Percentiles rank a stretch among this genome's conserved stretches.
These are phyloP conservation scores for Fusarium poae DNA, from an alignment of 2,329 filamentous ascomycete genomes.

Conservation along the genomic window DNA sequence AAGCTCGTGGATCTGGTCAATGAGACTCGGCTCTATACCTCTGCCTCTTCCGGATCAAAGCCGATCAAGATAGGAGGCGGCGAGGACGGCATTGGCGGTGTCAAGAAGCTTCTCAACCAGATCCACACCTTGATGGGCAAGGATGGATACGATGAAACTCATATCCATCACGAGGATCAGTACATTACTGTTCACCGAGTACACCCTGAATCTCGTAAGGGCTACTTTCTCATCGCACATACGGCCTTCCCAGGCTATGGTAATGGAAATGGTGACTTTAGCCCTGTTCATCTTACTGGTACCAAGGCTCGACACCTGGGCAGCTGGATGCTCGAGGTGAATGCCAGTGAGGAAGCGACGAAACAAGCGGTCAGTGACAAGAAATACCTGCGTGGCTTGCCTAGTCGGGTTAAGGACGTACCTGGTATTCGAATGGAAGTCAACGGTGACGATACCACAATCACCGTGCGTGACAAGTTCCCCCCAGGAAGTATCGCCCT, in stretches of 20 bases:
- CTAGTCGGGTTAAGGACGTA: conserved; percentile 81
- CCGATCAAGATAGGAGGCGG: conserved; percentile 75
- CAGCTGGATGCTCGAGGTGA: conserved; percentile 92
- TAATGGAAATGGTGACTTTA: conserved; percentile 84
- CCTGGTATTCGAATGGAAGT: conserved; percentile 79
- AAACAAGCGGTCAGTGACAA: conserved; percentile 76
- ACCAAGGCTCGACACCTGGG: conserved; percentile 89
- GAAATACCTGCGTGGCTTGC: conserved; percentile 81
- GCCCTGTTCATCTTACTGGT: conserved; percentile 82
- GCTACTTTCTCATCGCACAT: conserved; percentile 95
- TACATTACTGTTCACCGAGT: conserved; percentile 97
- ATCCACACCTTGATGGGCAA: conserved; percentile 97
- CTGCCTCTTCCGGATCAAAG: conserved; percentile 73
- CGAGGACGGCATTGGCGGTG: conserved; percentile 86
- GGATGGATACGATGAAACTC: conserved; percentile 93
- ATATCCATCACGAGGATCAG: conserved; percentile 95
- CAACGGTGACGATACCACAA: conserved; percentile 79
- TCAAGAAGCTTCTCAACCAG: conserved; percentile 94
- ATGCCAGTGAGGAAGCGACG: conserved; percentile 78
- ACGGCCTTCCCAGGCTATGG: conserved; percentile 95
- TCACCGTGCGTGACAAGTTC: conserved; percentile 85
- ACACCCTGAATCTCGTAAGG: conserved; percentile 90
- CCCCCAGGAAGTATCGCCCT: conserved; percentile 94
- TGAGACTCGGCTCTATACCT: conserved; percentile 86
- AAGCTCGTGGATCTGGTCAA: conserved; percentile 92